Base-by-base conservation (phyloP, 768 basidiomycete genomes). In the Russula griseocarnosa region DNA sequence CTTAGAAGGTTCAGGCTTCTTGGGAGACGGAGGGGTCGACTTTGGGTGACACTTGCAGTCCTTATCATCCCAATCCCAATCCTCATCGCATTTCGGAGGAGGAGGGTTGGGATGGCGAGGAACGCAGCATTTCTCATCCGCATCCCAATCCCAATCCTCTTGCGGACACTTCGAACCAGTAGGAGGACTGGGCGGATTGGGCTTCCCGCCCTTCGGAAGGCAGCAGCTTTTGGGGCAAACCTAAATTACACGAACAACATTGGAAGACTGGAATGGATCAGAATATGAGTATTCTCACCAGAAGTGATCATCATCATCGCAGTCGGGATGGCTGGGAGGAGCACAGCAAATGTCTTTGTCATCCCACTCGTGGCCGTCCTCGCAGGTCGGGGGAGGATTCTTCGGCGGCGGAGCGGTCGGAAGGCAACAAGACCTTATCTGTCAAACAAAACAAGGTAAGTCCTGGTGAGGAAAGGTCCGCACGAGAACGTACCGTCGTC, bases 121-220 rank as follows among this genome's bases (percentile, higher is more conserved):
- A 28, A 80, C 77, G 70, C 84, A 86, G 75, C 83, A 86, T 24
- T 76, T 74, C 68, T 81, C 76, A 26, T 72, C 73, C 5, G 66
- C 58, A 63, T 75, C 72, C 83, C 83, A 86, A 70, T 81, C 83
- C 74, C 81, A 79, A 79, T 55, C 72, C 74, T 26, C 77, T 75
- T n/a, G 71, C 40, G 82, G 83, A 73, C 82, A 82, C 14, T 74
- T 65, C 28, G 72, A 75, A 53, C 78, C 81, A 50, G 74, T 74
- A 28, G 83, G 82, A n/a, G 83, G 82, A n/a, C 74, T 55, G 6
- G 79, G 77, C 6, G 79, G 74, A 50, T 69, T 70, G 20, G 77
- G 72, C 1, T 77, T 75, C 53, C 82, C 83, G 24, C 76, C 76
- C 49, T 70, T 42, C 16, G 77, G 78, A 62, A 83, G 70, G 69